These are phyloP conservation scores for Magnusiomyces paraingens DNA, from an alignment of 1,139 yeast genomes.

Conservation along the genomic window DNA sequence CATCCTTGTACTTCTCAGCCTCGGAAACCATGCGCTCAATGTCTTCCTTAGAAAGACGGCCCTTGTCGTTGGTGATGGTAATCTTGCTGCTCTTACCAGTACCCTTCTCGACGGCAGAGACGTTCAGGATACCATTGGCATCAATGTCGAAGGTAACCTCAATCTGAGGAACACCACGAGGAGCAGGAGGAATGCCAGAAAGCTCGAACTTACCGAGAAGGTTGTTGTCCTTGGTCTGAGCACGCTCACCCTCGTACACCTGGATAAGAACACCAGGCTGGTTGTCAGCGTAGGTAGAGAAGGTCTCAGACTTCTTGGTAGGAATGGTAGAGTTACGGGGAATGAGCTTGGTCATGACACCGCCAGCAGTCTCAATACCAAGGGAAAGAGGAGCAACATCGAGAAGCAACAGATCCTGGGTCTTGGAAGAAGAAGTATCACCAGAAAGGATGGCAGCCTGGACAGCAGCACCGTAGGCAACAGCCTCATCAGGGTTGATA, in stretches of 20 bases:
- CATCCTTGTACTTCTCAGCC: conserved; percentile 79
- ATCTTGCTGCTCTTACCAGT: conserved; percentile 76
- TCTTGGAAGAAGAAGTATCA: conserved; percentile 63
- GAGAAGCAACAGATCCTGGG: conserved; percentile 75
- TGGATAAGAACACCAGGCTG: conserved; percentile 92
- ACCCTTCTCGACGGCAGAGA: conserved; percentile 90
- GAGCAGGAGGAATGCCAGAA: conserved; percentile 91
- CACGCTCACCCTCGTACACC: conserved; percentile 93
- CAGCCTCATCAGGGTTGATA: conserved; percentile 45
- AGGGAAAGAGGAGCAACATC: conserved; percentile 86
- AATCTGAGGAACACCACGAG: conserved; percentile 93
- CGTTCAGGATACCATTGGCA: conserved; percentile 91
- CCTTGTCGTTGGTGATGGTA: conserved; percentile 89
- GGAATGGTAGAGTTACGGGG: conserved; percentile 91
- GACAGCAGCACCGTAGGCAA: conserved; percentile 95
- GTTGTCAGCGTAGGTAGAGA: conserved; percentile 89
- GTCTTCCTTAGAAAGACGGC: conserved; percentile 91
- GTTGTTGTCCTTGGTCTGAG: conserved; percentile 89
- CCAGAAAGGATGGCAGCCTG: conserved; percentile 92
- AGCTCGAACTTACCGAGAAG: conserved; percentile 88
- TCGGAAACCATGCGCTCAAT: conserved; percentile 93
- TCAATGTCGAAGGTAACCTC: conserved; percentile 91
- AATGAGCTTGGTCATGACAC: conserved; percentile 87
- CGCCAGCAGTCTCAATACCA: conserved; percentile 94
- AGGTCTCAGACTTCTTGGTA: conserved; percentile 89